phyloP scores from a whole-genome alignment of 164 flowering plant genomes.

The Warburgia ugandensis region DNA sequence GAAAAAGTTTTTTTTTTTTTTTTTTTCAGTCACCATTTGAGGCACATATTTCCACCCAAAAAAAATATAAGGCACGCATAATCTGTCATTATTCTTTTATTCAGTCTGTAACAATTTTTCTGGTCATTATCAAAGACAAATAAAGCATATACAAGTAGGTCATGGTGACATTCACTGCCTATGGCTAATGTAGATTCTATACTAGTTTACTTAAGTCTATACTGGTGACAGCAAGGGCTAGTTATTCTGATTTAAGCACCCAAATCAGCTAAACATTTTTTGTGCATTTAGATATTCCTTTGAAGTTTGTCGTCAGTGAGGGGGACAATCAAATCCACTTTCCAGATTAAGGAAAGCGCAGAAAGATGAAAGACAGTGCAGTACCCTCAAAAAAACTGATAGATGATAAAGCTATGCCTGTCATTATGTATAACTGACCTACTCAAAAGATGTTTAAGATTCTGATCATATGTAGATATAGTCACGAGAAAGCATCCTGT shows the following conservation, averaged over 20 bases:
- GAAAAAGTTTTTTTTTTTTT: too few species aligned
- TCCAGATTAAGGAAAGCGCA: neutral
- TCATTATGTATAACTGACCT: neutral
- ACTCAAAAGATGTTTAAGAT: slow-evolving; percentile 5
- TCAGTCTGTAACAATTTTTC: too few species aligned
- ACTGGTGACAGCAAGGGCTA: neutral
- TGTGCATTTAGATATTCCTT: neutral
- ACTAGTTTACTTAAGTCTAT: neutral
- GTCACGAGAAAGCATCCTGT: neutral
- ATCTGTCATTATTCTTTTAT: too few species aligned
- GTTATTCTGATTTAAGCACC: slow-evolving; percentile 4
- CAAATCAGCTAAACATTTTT: slow-evolving; percentile 2
- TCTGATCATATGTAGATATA: neutral
- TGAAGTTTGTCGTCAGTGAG: slow-evolving; percentile 3
- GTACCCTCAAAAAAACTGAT: slow-evolving; percentile 3
- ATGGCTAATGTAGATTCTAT: neutral
- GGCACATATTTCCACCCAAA: too few species aligned
- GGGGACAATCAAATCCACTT: slow-evolving; percentile 9
- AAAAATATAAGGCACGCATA: too few species aligned
- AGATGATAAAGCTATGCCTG: neutral
- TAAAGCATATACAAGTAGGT: too few species aligned
- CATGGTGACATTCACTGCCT: too few species aligned
- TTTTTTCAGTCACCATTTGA: too few species aligned
- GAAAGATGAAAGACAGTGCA: slow-evolving; percentile 1
- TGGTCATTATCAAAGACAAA: too few species aligned